Conservation (phyloP, 495 filamentous ascomycete species). For the Daldinia bambusicola region DNA sequence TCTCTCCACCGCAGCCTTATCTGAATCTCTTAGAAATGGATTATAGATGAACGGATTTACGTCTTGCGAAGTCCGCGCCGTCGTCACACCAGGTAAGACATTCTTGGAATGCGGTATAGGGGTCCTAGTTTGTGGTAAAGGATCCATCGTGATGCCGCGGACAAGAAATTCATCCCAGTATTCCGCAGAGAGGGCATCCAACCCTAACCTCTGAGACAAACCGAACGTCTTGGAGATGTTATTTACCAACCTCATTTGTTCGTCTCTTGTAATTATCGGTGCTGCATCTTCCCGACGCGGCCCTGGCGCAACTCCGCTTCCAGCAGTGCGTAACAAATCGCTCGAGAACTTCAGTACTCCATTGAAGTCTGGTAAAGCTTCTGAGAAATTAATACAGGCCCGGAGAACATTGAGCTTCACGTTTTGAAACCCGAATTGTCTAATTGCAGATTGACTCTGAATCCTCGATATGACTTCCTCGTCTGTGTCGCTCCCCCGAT, state of each 20-base stretch:
- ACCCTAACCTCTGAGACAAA: slow-evolving; percentile 76
- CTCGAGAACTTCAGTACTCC: slow-evolving; percentile 88
- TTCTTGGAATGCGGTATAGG: slow-evolving; percentile 77
- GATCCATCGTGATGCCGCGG: slow-evolving; percentile 76
- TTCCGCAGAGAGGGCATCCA: slow-evolving; percentile 74
- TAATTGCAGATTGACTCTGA: slow-evolving; percentile 60
- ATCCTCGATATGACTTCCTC: slow-evolving; percentile 63
- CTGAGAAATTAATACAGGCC: slow-evolving; percentile 87
- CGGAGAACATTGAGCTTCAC: slow-evolving; percentile 87
- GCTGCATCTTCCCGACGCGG: slow-evolving; percentile 68
- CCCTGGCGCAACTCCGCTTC: slow-evolving; percentile 77
- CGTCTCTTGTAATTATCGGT: slow-evolving; percentile 77
- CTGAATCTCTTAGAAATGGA: slow-evolving; percentile 78
- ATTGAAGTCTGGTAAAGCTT: slow-evolving; percentile 90
- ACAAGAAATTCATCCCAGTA: slow-evolving; percentile 98
- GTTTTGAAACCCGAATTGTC: slow-evolving; percentile 71
- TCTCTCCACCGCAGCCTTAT: slow-evolving; percentile 65
- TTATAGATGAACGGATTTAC: slow-evolving; percentile 94
- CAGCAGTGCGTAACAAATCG: slow-evolving; percentile 81
- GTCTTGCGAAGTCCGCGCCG: slow-evolving; percentile 62
- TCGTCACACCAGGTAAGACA: slow-evolving; percentile 72
- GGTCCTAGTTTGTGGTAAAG: slow-evolving; percentile 57
- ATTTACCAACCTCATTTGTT: slow-evolving; percentile 80
- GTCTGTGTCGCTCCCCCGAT: slow-evolving; percentile 54
- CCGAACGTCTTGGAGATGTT: slow-evolving; percentile 86